Base-by-base conservation (phyloP, 2,329 filamentous ascomycete genomes). In the Graphilbum fragrans region DNA sequence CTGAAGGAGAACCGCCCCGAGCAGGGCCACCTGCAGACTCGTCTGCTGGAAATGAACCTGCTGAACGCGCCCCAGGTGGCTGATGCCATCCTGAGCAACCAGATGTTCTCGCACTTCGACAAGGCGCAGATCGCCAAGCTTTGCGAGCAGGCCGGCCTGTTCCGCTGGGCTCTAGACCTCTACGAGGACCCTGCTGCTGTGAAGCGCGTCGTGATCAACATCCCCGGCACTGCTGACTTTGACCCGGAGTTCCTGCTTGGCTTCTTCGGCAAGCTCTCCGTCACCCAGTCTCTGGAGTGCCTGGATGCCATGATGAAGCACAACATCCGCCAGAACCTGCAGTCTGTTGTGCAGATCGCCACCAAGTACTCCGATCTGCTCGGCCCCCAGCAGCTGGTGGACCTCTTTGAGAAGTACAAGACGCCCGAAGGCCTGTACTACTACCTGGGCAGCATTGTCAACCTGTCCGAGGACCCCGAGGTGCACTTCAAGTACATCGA, bases 401-500 rank as follows among this genome's bases (percentile, higher is more conserved):
- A 94, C 51, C 74, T 98, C 7, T 82, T 98, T 39, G 92, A 98
- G 68, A 95, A 94, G 69, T 94, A 96, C 68, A 88, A 92, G 62
- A 96, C 92, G 29, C 81, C 86, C 4, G 92, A 98, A 62, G 92
- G 92, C 59, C 78, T 98, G 5, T 98, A 92, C 74, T 95, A 94
- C 69, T 98, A 95, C 65, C 78, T 98, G 16, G 92, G 92, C 47
- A 94, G 88, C 59, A 93, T 98, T 52, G 90, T 98, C 63, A 98
- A 98, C 60, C 70, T 98, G 37, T 94, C 86, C 44, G 86, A 96
- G 60, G 92, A 96, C 53, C 74, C 83, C 19, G 92, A 98, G 58
- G 92, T 98, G 23, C 84, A 92, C 58, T 98, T 95, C 79, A 98
- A 98, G 72, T 98, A 98, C 63, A 94, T 98, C 45, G 90, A 98